Evolutionary conservation across 2,329 filamentous ascomycete genomes (phyloP).

Genomic region (Scedosporium aurantiacum): DNA sequence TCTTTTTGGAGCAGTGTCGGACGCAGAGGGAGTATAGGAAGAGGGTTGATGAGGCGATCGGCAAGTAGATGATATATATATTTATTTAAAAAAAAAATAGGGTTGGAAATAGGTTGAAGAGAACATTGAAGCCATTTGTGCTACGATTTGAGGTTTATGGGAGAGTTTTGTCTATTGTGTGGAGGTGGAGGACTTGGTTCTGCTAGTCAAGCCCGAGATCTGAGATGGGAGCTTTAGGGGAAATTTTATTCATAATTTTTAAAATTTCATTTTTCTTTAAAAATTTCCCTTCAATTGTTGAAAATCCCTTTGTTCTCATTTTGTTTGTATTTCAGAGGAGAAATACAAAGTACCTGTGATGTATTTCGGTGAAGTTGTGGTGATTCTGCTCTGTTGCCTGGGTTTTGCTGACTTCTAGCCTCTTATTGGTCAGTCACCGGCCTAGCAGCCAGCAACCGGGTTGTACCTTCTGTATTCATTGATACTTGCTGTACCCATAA

Average conservation of each 20-base stretch:
- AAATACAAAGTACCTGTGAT: neutral
- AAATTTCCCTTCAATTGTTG: no score
- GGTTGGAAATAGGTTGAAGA: no score
- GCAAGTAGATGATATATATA: constrained; percentile 17
- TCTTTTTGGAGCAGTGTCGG: constrained; percentile 89
- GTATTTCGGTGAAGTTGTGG: neutral
- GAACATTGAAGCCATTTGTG: neutral
- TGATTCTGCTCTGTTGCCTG: neutral
- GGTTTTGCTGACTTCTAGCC: neutral
- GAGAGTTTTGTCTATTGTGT: no score
- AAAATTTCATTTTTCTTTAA: no score
- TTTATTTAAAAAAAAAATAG: neutral
- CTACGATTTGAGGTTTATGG: no score
- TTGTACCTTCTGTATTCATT: no score
- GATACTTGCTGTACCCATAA: neutral
- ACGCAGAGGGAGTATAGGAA: constrained; percentile 74
- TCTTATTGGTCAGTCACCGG: constrained; percentile 10
- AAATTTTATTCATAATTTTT: no score
- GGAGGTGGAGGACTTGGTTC: no score
- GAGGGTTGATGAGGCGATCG: constrained; percentile 57
- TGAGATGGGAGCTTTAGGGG: no score
- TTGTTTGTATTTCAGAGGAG: no score
- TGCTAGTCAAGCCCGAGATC: no score
- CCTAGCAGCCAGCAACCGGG: constrained; percentile 4
- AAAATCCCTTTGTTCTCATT: no score